These are phyloP conservation scores for Lachnellula hyalina DNA, from an alignment of 2,329 filamentous ascomycete genomes.

Conservation along the genomic window DNA sequence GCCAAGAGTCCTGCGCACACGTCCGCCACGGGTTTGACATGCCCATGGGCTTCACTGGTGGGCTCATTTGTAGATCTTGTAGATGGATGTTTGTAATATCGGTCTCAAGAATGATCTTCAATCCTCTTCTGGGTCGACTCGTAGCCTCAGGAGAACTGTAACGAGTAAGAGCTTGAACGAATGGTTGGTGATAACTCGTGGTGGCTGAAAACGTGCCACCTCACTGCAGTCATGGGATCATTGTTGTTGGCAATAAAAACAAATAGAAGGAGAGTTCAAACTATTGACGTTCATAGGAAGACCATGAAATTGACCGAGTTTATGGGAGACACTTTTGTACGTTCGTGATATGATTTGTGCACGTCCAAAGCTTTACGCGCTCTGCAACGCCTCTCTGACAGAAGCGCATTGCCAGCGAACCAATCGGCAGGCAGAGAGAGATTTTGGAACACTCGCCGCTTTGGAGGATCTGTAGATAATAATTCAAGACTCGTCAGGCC, in stretches of 20 bases:
- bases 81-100: background rate
- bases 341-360: background rate
- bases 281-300: background rate
- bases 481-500: constrained; percentile 1
- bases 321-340: background rate
- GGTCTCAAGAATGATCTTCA: background rate
- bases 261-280: background rate
- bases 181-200: background rate
- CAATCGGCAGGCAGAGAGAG: constrained; percentile 15
- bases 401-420: constrained; percentile 17
- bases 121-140: background rate
- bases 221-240: background rate
- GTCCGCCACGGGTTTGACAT: constrained; percentile 1
- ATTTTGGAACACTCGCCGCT: constrained; percentile 29
- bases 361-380: constrained; percentile 19
- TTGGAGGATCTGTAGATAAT: constrained; percentile 10
- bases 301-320: background rate
- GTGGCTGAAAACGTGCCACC: background rate
- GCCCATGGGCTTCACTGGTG: constrained; percentile 12
- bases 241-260: background rate
- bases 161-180: background rate
- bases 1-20: constrained; percentile 26
- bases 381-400: constrained; percentile 27
- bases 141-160: background rate
- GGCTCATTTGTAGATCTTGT: background rate